These are phyloP conservation scores for Penicillium sp. DNA, from an alignment of 2,329 filamentous ascomycete species.

Conservation along the genomic window DNA sequence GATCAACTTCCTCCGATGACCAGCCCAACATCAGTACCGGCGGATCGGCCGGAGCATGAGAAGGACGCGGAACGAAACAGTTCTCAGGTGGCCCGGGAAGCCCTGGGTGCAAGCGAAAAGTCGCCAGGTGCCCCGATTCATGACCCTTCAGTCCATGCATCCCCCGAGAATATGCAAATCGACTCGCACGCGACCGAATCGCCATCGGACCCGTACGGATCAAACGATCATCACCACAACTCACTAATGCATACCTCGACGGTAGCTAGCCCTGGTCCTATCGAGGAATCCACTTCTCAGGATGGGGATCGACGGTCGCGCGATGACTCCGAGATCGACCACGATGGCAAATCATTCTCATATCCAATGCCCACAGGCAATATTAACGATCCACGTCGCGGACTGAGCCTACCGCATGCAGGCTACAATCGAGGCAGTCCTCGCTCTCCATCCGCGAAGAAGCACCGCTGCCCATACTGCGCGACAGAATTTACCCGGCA, in stretches of 20 bases:
- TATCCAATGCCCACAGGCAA: conserved; percentile 58
- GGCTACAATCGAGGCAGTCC: conserved; percentile 57
- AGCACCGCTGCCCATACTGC: conserved; percentile 96
- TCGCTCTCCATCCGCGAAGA: conserved; percentile 74
- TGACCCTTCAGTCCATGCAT: conserved; percentile 48
- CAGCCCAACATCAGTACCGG: conserved; percentile 53
- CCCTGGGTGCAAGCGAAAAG: conserved; percentile 39
- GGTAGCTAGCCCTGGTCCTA: conserved; percentile 47
- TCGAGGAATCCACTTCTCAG: conserved; percentile 44
- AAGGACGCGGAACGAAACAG: conserved; percentile 35
- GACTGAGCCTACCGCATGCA: conserved; percentile 57
- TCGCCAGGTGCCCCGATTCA: conserved; percentile 41
- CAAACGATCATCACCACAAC: conserved; percentile 50
- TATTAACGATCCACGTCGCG: conserved; percentile 53
- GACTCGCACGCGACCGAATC: conserved; percentile 51
- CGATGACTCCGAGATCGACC: conserved; percentile 37
- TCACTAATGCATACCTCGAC: conserved; percentile 52
- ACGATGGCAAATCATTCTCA: conserved; percentile 56
- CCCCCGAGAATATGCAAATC: conserved; percentile 45
- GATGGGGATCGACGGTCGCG: conserved; percentile 43
- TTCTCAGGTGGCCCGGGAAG: conserved; percentile 43
- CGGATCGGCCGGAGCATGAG: conserved; percentile 34
- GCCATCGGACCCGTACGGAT: conserved; percentile 45
- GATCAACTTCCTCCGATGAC: conserved; percentile 39
- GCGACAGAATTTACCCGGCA: conserved; percentile 95